Evolutionary conservation across 352 stramenopile genomes (phyloP).

Genomic region (Phytopythium helicoides): DNA sequence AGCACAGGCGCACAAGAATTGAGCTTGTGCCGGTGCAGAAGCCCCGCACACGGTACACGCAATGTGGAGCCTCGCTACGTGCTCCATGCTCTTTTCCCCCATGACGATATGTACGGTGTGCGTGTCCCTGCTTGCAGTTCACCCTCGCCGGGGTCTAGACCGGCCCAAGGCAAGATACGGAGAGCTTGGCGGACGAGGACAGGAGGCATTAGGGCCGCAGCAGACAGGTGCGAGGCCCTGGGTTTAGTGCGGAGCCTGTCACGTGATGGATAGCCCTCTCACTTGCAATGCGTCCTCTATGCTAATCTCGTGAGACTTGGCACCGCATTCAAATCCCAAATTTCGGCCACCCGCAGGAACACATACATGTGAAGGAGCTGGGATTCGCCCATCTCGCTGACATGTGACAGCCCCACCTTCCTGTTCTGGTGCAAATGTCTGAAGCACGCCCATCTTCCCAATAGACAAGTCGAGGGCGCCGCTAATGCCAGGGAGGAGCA

Average conservation of each 20-base stretch:
- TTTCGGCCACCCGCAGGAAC: not conserved
- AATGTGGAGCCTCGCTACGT: no score
- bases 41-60: not conserved
- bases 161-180: conserved; percentile 21
- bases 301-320: not conserved
- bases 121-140: conserved; percentile 27
- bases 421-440: conserved; percentile 9
- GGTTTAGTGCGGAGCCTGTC: conserved; percentile 11
- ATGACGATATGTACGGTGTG: conserved; percentile 7
- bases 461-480: conserved; percentile 8
- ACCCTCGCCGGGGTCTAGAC: conserved; percentile 7
- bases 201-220: not conserved
- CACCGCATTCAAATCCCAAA: not conserved
- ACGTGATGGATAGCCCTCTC: not conserved
- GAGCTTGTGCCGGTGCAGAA: not conserved
- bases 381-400: not conserved
- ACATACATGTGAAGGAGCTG: not conserved
- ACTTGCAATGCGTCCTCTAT: conserved; percentile 10
- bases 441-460: conserved; percentile 2
- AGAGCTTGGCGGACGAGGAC: conserved; percentile 17
- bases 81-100: conserved; percentile 7
- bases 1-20: not conserved
- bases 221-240: conserved; percentile 6
- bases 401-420: not conserved
- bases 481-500: conserved; percentile 4